Evolutionary conservation across 2,329 filamentous ascomycete genomes (phyloP).

Genomic region (Dactylellina haptotyla): DNA sequence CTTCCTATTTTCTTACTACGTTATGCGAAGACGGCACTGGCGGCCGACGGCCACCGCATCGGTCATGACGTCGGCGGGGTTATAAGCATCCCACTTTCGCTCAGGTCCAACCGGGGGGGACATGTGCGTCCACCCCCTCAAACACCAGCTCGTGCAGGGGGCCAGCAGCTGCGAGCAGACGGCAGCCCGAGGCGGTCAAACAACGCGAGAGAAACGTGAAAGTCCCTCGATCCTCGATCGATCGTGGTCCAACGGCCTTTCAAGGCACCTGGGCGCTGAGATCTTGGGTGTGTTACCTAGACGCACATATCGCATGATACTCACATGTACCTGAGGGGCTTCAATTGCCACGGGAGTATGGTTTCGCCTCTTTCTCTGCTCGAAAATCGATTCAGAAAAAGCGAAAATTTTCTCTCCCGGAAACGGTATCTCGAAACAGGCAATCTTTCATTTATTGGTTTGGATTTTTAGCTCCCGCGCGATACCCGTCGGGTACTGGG

Average conservation of each 20-base stretch:
- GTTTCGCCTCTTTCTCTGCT: background rate
- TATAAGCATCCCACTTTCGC: constrained; percentile 26
- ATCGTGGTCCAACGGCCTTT: background rate
- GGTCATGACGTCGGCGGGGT: constrained; percentile 48
- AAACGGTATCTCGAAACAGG: background rate
- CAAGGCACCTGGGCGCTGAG: background rate
- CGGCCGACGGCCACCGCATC: constrained; percentile 16
- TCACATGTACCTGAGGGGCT: background rate
- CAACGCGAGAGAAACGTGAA: constrained; percentile 6
- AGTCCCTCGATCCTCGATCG: constrained; percentile 5
- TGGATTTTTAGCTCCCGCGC: background rate
- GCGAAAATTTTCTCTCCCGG: background rate
- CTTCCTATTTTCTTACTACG: constrained; percentile 12
- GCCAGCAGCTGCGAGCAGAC: background rate
- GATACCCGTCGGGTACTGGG: background rate
- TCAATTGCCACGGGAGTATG: background rate
- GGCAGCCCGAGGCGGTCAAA: background rate
- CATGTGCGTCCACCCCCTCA: constrained; percentile 10
- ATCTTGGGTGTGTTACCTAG: background rate
- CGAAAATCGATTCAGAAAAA: background rate
- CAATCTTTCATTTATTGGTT: background rate
- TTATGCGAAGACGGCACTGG: constrained; percentile 17
- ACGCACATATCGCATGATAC: background rate
- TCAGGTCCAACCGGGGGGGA: constrained; percentile 19
- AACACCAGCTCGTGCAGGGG: constrained; percentile 1